Evolutionary conservation across 345 rosid genomes (phyloP).

Genomic region (Camelina sativa): DNA sequence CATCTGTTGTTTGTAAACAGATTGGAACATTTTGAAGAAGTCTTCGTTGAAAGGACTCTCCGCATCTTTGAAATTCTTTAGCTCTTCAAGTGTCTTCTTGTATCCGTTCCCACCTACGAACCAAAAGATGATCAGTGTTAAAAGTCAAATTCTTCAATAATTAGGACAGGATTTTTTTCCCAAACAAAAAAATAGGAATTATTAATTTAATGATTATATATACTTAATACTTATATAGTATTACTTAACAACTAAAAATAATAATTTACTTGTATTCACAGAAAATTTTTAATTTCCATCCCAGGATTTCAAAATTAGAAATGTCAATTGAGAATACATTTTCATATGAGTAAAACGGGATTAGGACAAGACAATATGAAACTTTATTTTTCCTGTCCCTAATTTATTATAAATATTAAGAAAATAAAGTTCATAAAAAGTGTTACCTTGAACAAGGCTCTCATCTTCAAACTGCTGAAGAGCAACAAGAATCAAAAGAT

Average conservation of each 20-base stretch:
- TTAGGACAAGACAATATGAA: conserved; percentile 1
- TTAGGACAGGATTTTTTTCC: background rate
- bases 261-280: no score
- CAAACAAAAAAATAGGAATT: background rate
- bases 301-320: background rate
- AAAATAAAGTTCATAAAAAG: no score
- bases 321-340: background rate
- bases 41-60: conserved; percentile 86
- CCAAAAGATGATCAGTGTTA: background rate
- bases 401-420: background rate
- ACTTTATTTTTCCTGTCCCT: background rate
- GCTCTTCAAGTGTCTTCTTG: conserved; percentile 71
- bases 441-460: conserved; percentile 41
- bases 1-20: conserved; percentile 72
- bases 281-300: no score
- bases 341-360: background rate
- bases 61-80: conserved; percentile 78
- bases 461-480: conserved; percentile 91
- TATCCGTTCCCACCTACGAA: conserved; percentile 49
- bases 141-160: background rate
- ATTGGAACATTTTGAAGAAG: conserved; percentile 76
- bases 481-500: conserved; percentile 69
- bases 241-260: no score
- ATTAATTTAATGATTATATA: no score
- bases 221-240: no score